phyloP scores from a whole-genome alignment of 2,329 filamentous ascomycete genomes.

The Alternaria brassicicola region DNA sequence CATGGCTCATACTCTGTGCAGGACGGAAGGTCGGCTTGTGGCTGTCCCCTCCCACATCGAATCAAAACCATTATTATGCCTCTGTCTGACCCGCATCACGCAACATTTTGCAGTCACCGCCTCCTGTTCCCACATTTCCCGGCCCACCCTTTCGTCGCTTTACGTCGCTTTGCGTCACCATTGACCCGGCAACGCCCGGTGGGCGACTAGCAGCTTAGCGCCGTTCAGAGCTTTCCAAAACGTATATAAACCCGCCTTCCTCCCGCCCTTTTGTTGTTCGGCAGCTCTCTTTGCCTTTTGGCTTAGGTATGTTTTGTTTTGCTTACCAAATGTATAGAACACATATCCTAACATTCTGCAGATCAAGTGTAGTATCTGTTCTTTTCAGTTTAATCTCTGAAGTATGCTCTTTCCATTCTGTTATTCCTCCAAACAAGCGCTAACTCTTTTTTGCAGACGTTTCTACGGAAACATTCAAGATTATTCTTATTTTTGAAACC shows the following conservation, averaged over 20 bases:
- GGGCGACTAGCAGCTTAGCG: not conserved
- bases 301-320: too few species aligned
- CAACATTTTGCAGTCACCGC: not conserved
- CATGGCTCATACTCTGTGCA: not conserved
- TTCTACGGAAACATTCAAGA: conserved; percentile 7
- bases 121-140: not conserved
- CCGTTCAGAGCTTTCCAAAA: not conserved
- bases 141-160: not conserved
- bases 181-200: not conserved
- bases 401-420: too few species aligned
- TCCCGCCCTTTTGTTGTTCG: conserved; percentile 5
- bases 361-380: conserved; percentile 72
- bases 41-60: not conserved
- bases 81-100: not conserved
- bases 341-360: too few species aligned
- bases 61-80: not conserved
- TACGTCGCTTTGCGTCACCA: not conserved
- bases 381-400: conserved; percentile 76
- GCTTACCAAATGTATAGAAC: too few species aligned
- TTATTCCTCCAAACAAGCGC: too few species aligned
- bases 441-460: not conserved
- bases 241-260: conserved; percentile 3
- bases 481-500: conserved; percentile 8
- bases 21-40: not conserved
- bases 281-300: conserved; percentile 26